phyloP scores from a whole-genome alignment of 2,329 filamentous ascomycete species.

The Cercospora zeae-maydis region DNA sequence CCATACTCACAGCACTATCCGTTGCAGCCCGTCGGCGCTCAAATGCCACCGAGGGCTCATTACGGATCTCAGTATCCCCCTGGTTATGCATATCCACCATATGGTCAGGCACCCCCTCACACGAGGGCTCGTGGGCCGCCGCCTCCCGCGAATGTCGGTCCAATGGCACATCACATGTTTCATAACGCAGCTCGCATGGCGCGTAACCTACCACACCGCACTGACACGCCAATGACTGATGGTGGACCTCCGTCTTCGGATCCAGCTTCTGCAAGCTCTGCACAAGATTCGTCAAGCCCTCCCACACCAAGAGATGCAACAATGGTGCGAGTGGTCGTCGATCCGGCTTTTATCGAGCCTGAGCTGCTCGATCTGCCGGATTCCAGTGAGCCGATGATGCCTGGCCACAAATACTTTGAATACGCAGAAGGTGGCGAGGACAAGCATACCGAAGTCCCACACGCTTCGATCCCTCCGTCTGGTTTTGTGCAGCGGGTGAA shows the following conservation, averaged over 20 bases:
- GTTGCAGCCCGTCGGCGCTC: conserved; percentile 20
- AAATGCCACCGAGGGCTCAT: conserved; percentile 14
- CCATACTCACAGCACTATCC: conserved; percentile 21
- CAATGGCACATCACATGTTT: conserved; percentile 35
- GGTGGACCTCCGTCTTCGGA: conserved; percentile 44
- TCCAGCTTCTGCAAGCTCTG: conserved; percentile 40
- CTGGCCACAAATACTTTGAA: conserved; percentile 36
- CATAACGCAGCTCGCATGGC: conserved; percentile 36
- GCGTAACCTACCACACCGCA: conserved; percentile 32
- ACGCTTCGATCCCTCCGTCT: conserved; percentile 35
- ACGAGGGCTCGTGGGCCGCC: conserved; percentile 27
- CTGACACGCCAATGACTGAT: conserved; percentile 38
- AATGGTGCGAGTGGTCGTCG: conserved; percentile 36
- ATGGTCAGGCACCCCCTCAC: conserved; percentile 23
- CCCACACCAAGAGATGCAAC: conserved; percentile 42
- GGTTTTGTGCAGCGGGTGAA: conserved; percentile 44
- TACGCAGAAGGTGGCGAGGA: conserved; percentile 37
- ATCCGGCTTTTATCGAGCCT: conserved; percentile 37
- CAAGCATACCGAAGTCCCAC: conserved; percentile 32
- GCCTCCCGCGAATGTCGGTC: conserved; percentile 22
- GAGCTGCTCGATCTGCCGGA: conserved; percentile 35
- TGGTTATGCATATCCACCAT: conserved; percentile 23
- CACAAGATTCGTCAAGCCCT: conserved; percentile 38
- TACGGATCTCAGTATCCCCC: conserved; percentile 25
- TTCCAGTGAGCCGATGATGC: conserved; percentile 36